Conservation (phyloP, 495 filamentous ascomycete species). For the Haplographium delicatum region DNA sequence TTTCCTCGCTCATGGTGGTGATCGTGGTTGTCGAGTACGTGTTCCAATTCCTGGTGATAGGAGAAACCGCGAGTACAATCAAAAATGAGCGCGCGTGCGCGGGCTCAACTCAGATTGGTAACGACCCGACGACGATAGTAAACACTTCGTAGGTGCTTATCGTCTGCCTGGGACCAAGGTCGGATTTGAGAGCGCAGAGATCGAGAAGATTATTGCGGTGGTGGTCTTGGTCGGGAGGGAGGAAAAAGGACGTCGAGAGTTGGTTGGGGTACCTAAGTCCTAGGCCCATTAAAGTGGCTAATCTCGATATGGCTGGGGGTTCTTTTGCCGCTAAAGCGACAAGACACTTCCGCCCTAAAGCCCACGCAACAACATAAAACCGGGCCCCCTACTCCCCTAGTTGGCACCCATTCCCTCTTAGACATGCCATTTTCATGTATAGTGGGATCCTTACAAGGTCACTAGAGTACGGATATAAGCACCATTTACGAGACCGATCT, state of each 20-base stretch:
- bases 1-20: slow-evolving; percentile 64
- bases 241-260: not conserved
- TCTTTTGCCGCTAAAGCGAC: not conserved
- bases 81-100: slow-evolving; percentile 1
- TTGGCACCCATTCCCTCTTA: no score
- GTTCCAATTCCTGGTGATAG: not conserved
- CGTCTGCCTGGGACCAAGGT: not conserved
- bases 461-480: no score
- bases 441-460: no score
- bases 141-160: not conserved
- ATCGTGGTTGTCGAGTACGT: slow-evolving; percentile 5
- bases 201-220: not conserved
- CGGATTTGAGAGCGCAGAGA: no score
- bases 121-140: slow-evolving; percentile 1
- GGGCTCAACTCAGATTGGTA: not conserved
- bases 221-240: not conserved
- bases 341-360: no score
- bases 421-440: no score
- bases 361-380: no score
- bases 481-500: no score
- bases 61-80: slow-evolving; percentile 14
- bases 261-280: not conserved
- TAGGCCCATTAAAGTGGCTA: not conserved
- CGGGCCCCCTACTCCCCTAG: no score
- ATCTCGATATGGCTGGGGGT: not conserved